phyloP scores from a whole-genome alignment of 768 basidiomycete species.

The Solioccasus polychromus region DNA sequence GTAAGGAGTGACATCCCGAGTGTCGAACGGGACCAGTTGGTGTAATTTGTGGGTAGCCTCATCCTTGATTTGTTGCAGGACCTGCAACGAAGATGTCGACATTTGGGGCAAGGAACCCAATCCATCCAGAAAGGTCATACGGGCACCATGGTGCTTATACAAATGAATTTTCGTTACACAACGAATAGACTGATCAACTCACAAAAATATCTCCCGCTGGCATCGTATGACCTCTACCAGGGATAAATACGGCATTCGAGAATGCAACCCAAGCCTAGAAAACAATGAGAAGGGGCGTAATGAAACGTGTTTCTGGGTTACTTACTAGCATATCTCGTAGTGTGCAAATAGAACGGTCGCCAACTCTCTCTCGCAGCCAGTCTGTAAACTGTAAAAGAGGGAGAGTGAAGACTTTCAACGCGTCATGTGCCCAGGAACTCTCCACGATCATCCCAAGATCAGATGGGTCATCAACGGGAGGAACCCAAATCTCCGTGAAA shows the following conservation, averaged over 20 bases:
- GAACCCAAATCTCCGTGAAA: slow-evolving; percentile 99
- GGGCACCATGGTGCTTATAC: slow-evolving; percentile 82
- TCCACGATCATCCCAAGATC: slow-evolving; percentile 81
- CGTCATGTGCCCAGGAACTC: slow-evolving; percentile 59
- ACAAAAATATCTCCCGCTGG: slow-evolving; percentile 63
- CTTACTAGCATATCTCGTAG: slow-evolving; percentile 87
- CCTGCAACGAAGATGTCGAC: slow-evolving; percentile 56
- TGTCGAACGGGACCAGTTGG: slow-evolving; percentile 50
- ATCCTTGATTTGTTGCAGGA: slow-evolving; percentile 57
- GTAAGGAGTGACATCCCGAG: slow-evolving; percentile 20
- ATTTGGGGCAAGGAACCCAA: slow-evolving; percentile 76
- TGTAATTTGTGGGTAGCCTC: slow-evolving; percentile 56
- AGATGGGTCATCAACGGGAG: slow-evolving; percentile 63
- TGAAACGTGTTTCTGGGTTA: slow-evolving; percentile 1
- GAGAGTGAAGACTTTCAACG: slow-evolving; percentile 53
- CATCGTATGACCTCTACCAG: slow-evolving; percentile 32
- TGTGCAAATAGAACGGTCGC: slow-evolving; percentile 65
- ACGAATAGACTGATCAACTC: slow-evolving; percentile 26
- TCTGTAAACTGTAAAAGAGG: slow-evolving; percentile 73
- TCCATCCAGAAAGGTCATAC: slow-evolving; percentile 91
- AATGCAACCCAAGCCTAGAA: slow-evolving; percentile 90
- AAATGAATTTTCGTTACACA: slow-evolving; percentile 13
- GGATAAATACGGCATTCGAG: slow-evolving; percentile 56
- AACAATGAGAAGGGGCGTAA: slow-evolving; percentile 3
- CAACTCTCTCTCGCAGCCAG: slow-evolving; percentile 68